Evolutionary conservation across 306 rosid species (phyloP).

Genomic region (Rubus parviflorus): DNA sequence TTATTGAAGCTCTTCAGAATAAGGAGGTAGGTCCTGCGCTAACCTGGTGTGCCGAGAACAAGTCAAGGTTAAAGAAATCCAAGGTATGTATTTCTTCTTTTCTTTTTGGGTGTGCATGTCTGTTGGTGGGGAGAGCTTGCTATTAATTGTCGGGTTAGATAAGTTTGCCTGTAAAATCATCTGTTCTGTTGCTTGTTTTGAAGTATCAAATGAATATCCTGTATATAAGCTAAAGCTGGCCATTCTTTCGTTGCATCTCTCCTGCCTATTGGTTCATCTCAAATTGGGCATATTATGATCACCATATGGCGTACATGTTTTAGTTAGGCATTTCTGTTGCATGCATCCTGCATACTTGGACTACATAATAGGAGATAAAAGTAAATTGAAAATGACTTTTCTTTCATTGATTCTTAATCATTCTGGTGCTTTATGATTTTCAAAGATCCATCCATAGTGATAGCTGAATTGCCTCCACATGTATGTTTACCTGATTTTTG

Average conservation of each 20-base stretch:
- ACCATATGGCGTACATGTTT: background rate
- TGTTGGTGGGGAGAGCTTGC: background rate
- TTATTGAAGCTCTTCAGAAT: conserved; percentile 78
- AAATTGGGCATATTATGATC: background rate
- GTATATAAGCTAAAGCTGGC: background rate
- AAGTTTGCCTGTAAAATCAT: background rate
- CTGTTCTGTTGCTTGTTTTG: background rate
- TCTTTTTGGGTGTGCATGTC: background rate
- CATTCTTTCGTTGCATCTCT: background rate
- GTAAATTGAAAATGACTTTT: background rate
- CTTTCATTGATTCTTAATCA: background rate
- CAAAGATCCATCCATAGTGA: background rate
- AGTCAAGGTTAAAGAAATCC: conserved; percentile 87
- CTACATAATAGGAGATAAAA: background rate
- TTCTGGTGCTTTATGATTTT: background rate
- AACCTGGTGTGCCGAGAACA: conserved; percentile 96
- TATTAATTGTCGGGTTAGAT: background rate
- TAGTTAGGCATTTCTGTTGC: background rate
- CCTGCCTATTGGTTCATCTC: background rate
- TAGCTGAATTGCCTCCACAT: background rate
- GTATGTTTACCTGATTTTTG: conserved; percentile 1
- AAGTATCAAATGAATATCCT: background rate
- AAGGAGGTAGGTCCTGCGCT: conserved; percentile 87
- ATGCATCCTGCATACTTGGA: background rate
- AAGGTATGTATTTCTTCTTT: conserved; percentile 49